These are phyloP conservation scores for Fusarium sp. DNA, from an alignment of 2,329 filamentous ascomycete species.

Conservation along the genomic window DNA sequence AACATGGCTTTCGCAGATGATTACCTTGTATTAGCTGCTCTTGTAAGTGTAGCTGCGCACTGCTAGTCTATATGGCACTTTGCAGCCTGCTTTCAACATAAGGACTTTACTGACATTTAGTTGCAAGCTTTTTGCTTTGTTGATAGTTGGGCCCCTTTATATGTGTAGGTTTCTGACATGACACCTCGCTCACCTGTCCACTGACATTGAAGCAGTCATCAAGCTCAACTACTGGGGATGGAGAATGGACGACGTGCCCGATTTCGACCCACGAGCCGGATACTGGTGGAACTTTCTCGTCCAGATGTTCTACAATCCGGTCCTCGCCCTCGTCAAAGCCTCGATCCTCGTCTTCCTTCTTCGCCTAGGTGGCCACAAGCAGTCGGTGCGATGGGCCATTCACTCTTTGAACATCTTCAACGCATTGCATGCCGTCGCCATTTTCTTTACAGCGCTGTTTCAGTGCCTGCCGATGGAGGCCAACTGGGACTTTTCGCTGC, in stretches of 20 bases:
- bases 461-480: conserved; percentile 57
- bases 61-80: rapidly evolving
- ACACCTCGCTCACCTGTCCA: rapidly evolving
- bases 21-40: conserved; percentile 29
- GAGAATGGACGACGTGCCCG: conserved; percentile 39
- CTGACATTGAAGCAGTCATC: conserved; percentile 28
- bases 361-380: conserved; percentile 59
- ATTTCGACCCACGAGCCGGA: conserved; percentile 37
- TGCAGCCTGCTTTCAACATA: background rate
- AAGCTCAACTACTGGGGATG: conserved; percentile 55
- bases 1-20: conserved; percentile 19
- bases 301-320: conserved; percentile 62
- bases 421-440: conserved; percentile 50
- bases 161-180: conserved; percentile 27
- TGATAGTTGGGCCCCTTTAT: conserved; percentile 36
- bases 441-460: conserved; percentile 58
- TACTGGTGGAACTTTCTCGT: conserved; percentile 57
- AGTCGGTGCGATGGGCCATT: conserved; percentile 31
- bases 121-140: conserved; percentile 31
- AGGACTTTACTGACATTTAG: conserved; percentile 1
- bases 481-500: conserved; percentile 50
- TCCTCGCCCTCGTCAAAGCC: conserved; percentile 62
- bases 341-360: conserved; percentile 62
- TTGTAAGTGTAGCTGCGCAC: conserved; percentile 1
- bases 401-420: conserved; percentile 47